A percentile compares a stretch with the other conserved stretches of the same genome.
Evolutionary conservation across 1,139 yeast genomes (phyloP).

Genomic region (Meyerozyma elateridarum): DNA sequence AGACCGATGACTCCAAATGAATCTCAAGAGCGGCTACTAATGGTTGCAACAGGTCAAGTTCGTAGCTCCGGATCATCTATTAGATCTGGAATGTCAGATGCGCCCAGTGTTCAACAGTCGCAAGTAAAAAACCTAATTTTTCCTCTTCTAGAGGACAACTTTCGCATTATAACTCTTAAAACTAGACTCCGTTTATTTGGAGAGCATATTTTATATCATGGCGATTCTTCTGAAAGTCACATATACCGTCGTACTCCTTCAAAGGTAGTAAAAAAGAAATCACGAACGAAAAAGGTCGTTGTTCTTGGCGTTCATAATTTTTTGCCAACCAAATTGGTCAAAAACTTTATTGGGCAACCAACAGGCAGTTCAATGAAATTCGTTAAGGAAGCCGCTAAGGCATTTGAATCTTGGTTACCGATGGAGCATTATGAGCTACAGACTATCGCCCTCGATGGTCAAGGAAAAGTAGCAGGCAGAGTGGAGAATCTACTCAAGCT

Average conservation of each 20-base stretch:
- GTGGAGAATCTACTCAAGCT: slow-evolving; percentile 30
- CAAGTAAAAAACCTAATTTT: not conserved
- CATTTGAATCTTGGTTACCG: slow-evolving; percentile 37
- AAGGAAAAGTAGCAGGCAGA: slow-evolving; percentile 43
- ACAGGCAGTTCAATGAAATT: slow-evolving; percentile 41
- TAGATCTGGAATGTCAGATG: slow-evolving; percentile 4
- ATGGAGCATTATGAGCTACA: slow-evolving; percentile 28
- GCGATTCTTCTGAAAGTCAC: slow-evolving; percentile 29
- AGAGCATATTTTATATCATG: slow-evolving; percentile 27
- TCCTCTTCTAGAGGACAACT: slow-evolving; percentile 21
- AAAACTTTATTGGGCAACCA: slow-evolving; percentile 39
- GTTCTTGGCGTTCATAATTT: slow-evolving; percentile 50
- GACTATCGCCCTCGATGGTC: slow-evolving; percentile 49
- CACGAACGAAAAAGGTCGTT: slow-evolving; percentile 30
- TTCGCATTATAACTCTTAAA: slow-evolving; percentile 32
- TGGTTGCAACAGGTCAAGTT: slow-evolving; percentile 3
- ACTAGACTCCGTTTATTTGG: slow-evolving; percentile 37
- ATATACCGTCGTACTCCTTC: slow-evolving; percentile 21
- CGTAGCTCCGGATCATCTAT: slow-evolving; percentile 9
- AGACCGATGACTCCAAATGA: slow-evolving; percentile 35
- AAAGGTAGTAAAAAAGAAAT: slow-evolving; percentile 15
- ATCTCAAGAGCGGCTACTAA: slow-evolving; percentile 22
- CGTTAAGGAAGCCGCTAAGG: slow-evolving; percentile 31
- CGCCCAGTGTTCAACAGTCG: slow-evolving; percentile 3
- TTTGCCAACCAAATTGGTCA: slow-evolving; percentile 48